These are phyloP conservation scores for Pistacia atlantica DNA, from an alignment of 345 rosid genomes.

Conservation along the genomic window DNA sequence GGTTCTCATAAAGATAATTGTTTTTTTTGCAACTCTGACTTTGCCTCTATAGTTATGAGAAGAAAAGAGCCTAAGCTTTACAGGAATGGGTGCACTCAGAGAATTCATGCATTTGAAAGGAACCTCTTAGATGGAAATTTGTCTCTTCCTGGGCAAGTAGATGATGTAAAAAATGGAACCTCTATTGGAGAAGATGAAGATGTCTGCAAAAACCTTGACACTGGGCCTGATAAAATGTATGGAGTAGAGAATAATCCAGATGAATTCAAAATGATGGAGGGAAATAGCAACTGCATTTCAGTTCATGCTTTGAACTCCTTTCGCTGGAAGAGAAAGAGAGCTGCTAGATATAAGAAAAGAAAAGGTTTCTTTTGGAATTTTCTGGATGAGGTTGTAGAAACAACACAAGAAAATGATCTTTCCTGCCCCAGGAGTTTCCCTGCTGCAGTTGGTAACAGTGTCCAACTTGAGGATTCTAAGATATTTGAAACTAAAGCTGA, in stretches of 20 bases:
- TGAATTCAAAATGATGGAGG: slow-evolving; percentile 27
- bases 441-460: slow-evolving; percentile 16
- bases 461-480: slow-evolving; percentile 20
- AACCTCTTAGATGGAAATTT: slow-evolving; percentile 37
- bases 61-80: slow-evolving; percentile 59
- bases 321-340: slow-evolving; percentile 48
- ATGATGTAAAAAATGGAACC: slow-evolving; percentile 26
- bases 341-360: slow-evolving; percentile 33
- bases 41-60: slow-evolving; percentile 68
- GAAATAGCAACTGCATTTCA: slow-evolving; percentile 13
- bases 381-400: slow-evolving; percentile 16
- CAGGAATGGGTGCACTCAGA: slow-evolving; percentile 56
- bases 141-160: slow-evolving; percentile 37
- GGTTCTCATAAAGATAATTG: slow-evolving; percentile 43
- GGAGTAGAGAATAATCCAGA: slow-evolving; percentile 26
- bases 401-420: slow-evolving; percentile 22
- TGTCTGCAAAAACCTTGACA: slow-evolving; percentile 11
- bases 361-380: slow-evolving; percentile 17
- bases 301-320: slow-evolving; percentile 25
- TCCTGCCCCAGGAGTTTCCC: slow-evolving; percentile 14
- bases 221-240: slow-evolving; percentile 20
- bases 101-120: slow-evolving; percentile 58
- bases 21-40: slow-evolving; percentile 52
- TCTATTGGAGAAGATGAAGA: slow-evolving; percentile 25
- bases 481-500: slow-evolving; percentile 23